Conservation (phyloP, 129 eudicot genomes). For the Escallonia rubra region DNA sequence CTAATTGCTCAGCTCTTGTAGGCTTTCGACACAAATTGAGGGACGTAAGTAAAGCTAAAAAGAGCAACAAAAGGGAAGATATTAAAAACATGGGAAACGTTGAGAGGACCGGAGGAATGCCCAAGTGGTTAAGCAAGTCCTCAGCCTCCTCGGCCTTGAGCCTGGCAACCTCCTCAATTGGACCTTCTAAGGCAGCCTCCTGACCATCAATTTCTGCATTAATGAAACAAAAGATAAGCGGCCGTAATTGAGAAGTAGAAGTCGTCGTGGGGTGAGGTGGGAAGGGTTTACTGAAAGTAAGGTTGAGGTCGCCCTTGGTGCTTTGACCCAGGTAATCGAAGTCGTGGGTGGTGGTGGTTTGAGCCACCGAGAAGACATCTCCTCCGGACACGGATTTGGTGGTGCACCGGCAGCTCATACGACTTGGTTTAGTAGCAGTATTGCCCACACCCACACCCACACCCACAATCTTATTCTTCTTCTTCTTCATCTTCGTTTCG, state of each 20-base stretch:
- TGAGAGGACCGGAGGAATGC: slow-evolving; percentile 50
- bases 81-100: neutral
- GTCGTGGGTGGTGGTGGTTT: slow-evolving; percentile 33
- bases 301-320: slow-evolving; percentile 81
- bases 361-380: slow-evolving; percentile 44
- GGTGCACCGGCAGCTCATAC: slow-evolving; percentile 29
- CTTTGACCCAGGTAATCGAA: slow-evolving; percentile 92
- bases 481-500: no score
- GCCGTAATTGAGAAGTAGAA: no score
- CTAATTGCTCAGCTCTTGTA: no score
- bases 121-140: slow-evolving; percentile 59
- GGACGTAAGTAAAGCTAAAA: no score
- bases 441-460: neutral
- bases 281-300: slow-evolving; percentile 31
- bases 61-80: no score
- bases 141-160: slow-evolving; percentile 72
- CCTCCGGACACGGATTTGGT: slow-evolving; percentile 20
- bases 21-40: no score
- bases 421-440: neutral
- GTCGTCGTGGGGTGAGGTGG: no score
- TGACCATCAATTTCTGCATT: slow-evolving; percentile 47
- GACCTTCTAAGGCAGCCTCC: slow-evolving; percentile 48
- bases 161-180: slow-evolving; percentile 85
- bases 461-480: neutral
- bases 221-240: no score